These are phyloP conservation scores for Botrytis galanthina DNA, from an alignment of 2,329 filamentous ascomycete genomes.

Conservation along the genomic window DNA sequence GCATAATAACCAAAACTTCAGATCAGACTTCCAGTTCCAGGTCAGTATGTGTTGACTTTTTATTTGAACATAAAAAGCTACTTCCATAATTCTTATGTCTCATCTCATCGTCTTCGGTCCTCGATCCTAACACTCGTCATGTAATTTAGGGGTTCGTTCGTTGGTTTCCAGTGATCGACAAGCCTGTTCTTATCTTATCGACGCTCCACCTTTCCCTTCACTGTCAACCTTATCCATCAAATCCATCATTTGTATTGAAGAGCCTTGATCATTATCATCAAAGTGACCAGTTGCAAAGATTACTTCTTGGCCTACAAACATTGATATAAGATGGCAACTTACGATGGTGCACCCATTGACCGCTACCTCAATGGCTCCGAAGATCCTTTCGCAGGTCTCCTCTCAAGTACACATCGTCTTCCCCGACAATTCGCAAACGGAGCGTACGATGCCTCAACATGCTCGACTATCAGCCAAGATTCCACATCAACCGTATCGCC, in stretches of 20 bases:
- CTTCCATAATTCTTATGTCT: neutral
- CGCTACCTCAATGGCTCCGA: constrained; percentile 14
- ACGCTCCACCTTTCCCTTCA: neutral
- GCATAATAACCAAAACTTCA: neutral
- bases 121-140: neutral
- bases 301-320: neutral
- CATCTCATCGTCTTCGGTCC: neutral
- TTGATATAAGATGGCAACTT: neutral
- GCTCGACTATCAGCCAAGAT: neutral
- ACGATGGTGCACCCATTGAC: neutral
- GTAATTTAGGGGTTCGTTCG: neutral
- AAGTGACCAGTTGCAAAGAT: neutral
- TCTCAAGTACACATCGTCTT: neutral
- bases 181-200: constrained; percentile 15
- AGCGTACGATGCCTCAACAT: neutral
- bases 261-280: neutral
- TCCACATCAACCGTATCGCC: neutral
- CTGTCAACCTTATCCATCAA: neutral
- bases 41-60: neutral
- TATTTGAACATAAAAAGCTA: neutral
- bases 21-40: neutral
- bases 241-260: neutral
- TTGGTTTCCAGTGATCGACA: constrained; percentile 4
- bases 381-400: neutral
- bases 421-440: neutral